Conservation (phyloP, 495 filamentous ascomycete genomes). For the Aspergillus wentii region DNA sequence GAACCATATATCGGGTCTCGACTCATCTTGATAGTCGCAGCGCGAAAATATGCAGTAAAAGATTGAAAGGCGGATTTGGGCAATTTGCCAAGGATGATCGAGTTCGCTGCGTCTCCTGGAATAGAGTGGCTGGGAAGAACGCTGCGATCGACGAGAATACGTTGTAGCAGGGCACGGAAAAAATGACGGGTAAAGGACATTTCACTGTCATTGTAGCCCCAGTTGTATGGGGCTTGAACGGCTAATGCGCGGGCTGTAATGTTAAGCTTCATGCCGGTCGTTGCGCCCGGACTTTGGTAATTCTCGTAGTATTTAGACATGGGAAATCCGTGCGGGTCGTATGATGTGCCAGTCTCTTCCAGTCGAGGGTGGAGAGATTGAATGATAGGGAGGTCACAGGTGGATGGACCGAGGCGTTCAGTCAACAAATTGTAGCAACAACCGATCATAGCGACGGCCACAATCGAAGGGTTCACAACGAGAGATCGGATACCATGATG, state of each 20-base stretch:
- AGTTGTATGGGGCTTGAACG: conserved; percentile 89
- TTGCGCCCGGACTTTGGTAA: conserved; percentile 44
- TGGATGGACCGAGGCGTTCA: conserved; percentile 79
- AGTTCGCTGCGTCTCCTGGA: conserved; percentile 44
- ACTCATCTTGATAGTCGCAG: conserved; percentile 68
- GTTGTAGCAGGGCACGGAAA: conserved; percentile 86
- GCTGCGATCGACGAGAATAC: conserved; percentile 77
- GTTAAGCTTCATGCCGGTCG: conserved; percentile 73
- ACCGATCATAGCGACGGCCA: conserved; percentile 87
- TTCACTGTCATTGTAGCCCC: conserved; percentile 75
- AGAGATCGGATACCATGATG: conserved; percentile 90
- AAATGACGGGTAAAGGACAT: conserved; percentile 90
- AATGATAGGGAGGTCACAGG: conserved; percentile 72
- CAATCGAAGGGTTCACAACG: conserved; percentile 72
- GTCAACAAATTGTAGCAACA: conserved; percentile 98
- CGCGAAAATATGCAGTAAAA: conserved; percentile 72
- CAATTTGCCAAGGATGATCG: conserved; percentile 81
- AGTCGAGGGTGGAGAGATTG: conserved; percentile 56
- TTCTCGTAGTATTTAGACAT: conserved; percentile 71
- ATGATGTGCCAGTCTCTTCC: conserved; percentile 50
- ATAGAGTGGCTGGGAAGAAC: conserved; percentile 56
- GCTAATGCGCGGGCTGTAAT: conserved; percentile 97
- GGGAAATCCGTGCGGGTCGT: conserved; percentile 87
- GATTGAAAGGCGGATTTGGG: conserved; percentile 72
- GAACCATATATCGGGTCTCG: conserved; percentile 51